Evolutionary conservation across 768 basidiomycete genomes (phyloP), one percentile per base, ranked within the genome.

Genomic region (Lactarius hengduanensis): DNA sequence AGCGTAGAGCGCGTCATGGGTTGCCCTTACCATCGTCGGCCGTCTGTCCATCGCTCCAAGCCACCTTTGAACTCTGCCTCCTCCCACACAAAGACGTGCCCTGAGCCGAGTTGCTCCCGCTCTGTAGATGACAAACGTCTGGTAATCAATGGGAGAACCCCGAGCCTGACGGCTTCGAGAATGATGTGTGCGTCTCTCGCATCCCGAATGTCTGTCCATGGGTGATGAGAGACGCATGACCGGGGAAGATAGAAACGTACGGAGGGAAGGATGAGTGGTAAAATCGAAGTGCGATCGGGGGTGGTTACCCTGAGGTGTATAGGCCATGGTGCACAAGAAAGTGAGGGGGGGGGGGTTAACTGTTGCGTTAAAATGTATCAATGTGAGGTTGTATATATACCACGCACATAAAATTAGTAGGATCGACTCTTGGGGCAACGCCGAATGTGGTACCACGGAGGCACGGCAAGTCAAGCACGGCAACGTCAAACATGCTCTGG

Each of bases 71-170:
- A 80, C 69, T 89, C 90, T 4, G 89, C 88, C 74, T 92, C 91
- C 71, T 92, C 90, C 91, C 91, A 92, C 45, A 92, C 91, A 71
- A 91, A 92, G 50, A 92, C 83, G 66, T 91, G 89, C 2, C 91
- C 91, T 59, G 89, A 89, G 45, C 74, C 74, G 5, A 92, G 79
- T 50, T 87, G 84, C 40, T 90, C 89, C 54, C 90, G 80, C 73
- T 92, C 90, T 65, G 78, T 84, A 3, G 86, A 79, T 15, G 86
- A 82, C n/a, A 92, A 79, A 10, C 90, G 84, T 22, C 89, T 84
- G 65, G 82, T 87, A 67, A 91, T 85, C 61, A 92, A 78, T 7
- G 91, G 90, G 38, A 92, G 78, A 47, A 88, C 78, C 68, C 85
- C 85, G 57, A 84, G 81, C 34, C 90, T 82, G 59, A 91, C 90